A percentile compares a stretch with the other conserved stretches of the same genome.
Evolutionary conservation across 257 asterid genomes (phyloP).

Genomic region (Solanum chilense): DNA sequence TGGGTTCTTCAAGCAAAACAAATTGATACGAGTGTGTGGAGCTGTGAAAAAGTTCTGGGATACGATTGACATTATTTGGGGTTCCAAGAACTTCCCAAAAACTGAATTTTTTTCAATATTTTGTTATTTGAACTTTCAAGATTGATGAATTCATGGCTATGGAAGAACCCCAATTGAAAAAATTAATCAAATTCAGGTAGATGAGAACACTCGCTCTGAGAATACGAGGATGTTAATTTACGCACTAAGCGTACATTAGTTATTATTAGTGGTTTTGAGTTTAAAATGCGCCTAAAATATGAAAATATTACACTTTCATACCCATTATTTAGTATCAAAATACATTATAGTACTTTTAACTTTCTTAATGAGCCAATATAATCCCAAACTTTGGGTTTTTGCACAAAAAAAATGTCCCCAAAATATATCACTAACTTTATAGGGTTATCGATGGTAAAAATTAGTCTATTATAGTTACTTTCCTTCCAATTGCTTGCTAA

Average conservation of each 20-base stretch:
- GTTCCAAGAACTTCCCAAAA: not conserved
- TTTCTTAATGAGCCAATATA: not conserved
- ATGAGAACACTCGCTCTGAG: not conserved
- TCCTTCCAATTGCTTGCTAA: not conserved
- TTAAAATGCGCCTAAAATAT: not conserved
- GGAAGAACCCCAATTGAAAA: not conserved
- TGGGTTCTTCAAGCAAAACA: not conserved
- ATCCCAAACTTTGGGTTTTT: not conserved
- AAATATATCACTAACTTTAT: not conserved
- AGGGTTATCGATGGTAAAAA: not conserved
- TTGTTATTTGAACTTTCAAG: not conserved
- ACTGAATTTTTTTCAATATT: not conserved
- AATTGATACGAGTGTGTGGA: not conserved
- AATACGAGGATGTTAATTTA: not conserved
- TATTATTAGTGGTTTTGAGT: not conserved
- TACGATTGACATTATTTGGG: constrained; percentile 34
- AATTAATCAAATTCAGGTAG: not conserved
- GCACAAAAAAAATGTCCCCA: not conserved
- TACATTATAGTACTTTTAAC: not conserved
- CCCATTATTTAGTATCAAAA: not conserved
- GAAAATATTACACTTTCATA: not conserved
- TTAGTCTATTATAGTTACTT: too few species aligned
- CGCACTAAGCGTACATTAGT: not conserved
- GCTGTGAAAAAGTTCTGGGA: constrained; percentile 21
- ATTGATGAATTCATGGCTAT: not conserved